Base-by-base conservation (phyloP, 2,329 filamentous ascomycete species). In the Epichloe sylvatica region DNA sequence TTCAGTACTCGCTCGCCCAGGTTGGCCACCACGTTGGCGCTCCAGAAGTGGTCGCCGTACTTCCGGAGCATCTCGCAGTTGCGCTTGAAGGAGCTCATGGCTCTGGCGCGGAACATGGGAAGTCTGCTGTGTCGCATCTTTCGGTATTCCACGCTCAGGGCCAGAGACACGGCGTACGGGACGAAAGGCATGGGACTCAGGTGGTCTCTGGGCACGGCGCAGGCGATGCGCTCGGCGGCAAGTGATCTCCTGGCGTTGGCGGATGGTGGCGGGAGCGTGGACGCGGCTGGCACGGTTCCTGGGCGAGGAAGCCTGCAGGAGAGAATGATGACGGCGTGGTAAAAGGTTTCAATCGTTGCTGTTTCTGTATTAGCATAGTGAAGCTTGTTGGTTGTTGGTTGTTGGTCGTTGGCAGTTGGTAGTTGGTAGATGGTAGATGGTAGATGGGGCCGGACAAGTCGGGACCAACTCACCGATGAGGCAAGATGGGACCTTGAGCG, bases 261-360 rank as follows among this genome's bases (percentile, higher is more conserved):
- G 35, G 67, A 72, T 23, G 68, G 70, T 13, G 63, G 72, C 45
- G 62, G 76, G 39, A 66, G 69, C 5, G 65, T 74, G 25, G 63
- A 67, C 35, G 66, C 69, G 40, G 64, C 67, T 1, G 65, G 62
- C 34, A 62, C 52, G 19, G 66, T 65, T 41, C 70, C 63, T 11
- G 66, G 66, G 11, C 70, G 61, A 3, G 73, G 67, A 5, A 75
- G 69, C n/a, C 79, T 71, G 46, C 76, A 81, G 0, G 78, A 81
- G 2, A 83, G 64, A 8, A 83, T 80, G 36, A 77, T 75, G 6
- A 83, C 74, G 3, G 78, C 77, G 55, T 83, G 78, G 56, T 83
- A 83, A 15, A 83, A 73, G 1, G 76, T 72, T 55, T 83, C 79
- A 6, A 83, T 70, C 0, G 79, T 81, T 7, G 72, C 77, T 79